These are phyloP conservation scores for Lactarius vividus DNA, from an alignment of 768 basidiomycete genomes.

Conservation along the genomic window DNA sequence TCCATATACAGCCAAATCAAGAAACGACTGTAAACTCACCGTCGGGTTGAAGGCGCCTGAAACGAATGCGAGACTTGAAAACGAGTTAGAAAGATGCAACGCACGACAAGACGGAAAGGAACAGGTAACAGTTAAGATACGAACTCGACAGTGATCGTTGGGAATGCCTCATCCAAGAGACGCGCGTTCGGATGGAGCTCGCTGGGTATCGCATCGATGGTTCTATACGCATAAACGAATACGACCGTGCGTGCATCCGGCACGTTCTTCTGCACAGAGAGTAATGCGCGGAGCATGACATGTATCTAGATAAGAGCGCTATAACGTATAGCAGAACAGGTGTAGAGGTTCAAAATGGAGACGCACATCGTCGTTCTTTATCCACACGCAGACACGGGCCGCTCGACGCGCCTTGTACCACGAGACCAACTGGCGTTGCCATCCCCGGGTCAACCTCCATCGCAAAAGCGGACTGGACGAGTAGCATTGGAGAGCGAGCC, in stretches of 20 bases:
- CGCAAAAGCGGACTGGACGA: conserved; percentile 17
- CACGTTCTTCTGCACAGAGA: conserved; percentile 25
- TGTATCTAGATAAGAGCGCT: conserved; percentile 17
- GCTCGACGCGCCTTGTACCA: conserved; percentile 23
- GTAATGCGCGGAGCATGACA: conserved; percentile 25
- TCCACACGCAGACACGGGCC: conserved; percentile 27
- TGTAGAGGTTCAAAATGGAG: neutral
- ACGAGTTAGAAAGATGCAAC: neutral
- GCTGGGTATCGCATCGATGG: conserved; percentile 22
- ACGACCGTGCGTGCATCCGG: conserved; percentile 26
- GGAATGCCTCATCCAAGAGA: conserved; percentile 28
- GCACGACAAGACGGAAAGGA: neutral
- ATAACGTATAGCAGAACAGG: neutral
- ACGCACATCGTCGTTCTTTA: conserved; percentile 28
- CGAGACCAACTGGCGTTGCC: conserved; percentile 14
- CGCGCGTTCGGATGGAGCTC: conserved; percentile 28
- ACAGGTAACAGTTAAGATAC: neutral
- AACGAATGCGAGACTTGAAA: conserved; percentile 23
- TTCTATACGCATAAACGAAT: conserved; percentile 27
- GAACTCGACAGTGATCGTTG: conserved; percentile 27
- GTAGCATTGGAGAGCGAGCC: conserved; percentile 13
- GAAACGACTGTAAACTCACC: conserved; percentile 7
- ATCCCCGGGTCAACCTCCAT: conserved; percentile 4
- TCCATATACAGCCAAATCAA: neutral
- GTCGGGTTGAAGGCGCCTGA: conserved; percentile 19